Base-by-base conservation (phyloP, 2,329 filamentous ascomycete genomes). In the Paracoccidioides brasiliensis region DNA sequence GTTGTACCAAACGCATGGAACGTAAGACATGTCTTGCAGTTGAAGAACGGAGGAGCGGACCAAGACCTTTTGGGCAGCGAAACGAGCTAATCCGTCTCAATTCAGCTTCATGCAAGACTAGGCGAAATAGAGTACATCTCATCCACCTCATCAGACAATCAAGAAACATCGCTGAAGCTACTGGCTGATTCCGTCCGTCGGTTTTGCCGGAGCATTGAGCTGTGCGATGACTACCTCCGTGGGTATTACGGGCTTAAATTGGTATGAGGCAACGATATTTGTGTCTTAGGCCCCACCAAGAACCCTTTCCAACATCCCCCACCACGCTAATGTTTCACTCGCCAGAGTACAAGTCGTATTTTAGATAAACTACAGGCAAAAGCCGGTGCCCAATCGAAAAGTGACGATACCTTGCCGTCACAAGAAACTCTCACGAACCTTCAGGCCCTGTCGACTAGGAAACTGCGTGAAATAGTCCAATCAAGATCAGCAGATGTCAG, bases 1-100 rank as follows among this genome's bases (percentile, higher is more conserved):
- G 77, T 95, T 56, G 81, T 83, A 54, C 91, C 93, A 3, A 95
- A 95, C 74, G 88, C 91, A 22, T 98, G 93, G 90, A 97, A 95
- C 75, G 88, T 93, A 70, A 69, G 86, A 69, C 57, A 38, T 33
- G 7, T 30, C 14, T 54, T 54, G 28, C 9, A 46, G 7, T 46
- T 30, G 32, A 12, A 12, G 9, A 9, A 28, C 32, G 10, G 32
- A 42, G 10, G 30, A 15, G 30, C 32, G 10, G 32, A 42, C 14
- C 14, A 15, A n/a, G 37, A 37, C 30, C 15, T 44, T 53, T 8
- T 28, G 42, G 5, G 15, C n/a, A 12, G 6, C 6, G 14, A 37
- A 12, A 35, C 22, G 22, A 22, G 22, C 44, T 55, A 33, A 57
- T 42, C 5, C 10, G 5, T 38, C 32, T 63, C 5, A 30, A 32